A percentile compares a stretch with the other conserved stretches of the same genome.
Evolutionary conservation across 2,329 filamentous ascomycete genomes (phyloP).

Genomic region (Trichoderma lentiforme): DNA sequence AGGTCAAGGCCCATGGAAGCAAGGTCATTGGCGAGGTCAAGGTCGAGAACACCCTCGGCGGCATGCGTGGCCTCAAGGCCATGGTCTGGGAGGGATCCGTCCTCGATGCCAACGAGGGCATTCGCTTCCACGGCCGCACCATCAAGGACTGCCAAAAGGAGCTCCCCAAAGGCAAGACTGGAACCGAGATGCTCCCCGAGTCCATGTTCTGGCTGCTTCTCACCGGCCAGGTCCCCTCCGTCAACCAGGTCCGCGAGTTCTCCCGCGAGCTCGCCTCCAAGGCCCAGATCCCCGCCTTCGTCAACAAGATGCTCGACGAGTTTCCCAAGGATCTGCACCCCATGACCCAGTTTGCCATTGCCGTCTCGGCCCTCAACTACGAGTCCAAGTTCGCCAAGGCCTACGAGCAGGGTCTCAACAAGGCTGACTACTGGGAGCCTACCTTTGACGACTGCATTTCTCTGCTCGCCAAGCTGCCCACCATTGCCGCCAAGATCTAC

Average conservation of each 20-base stretch:
- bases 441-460: conserved; percentile 95
- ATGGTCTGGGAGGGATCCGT: conserved; percentile 99
- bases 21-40: conserved; percentile 90
- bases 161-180: conserved; percentile 85
- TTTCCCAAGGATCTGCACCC: conserved; percentile 91
- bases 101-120: conserved; percentile 93
- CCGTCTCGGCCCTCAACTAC: conserved; percentile 93
- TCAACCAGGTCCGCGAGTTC: conserved; percentile 74
- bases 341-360: conserved; percentile 97
- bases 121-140: conserved; percentile 94
- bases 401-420: conserved; percentile 86
- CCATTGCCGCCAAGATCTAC: conserved; percentile 96
- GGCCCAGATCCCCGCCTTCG: conserved; percentile 75
- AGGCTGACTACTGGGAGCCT: conserved; percentile 98
- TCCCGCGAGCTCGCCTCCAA: conserved; percentile 86
- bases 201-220: conserved; percentile 99
- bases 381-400: conserved; percentile 90
- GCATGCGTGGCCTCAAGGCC: conserved; percentile 95
- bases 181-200: conserved; percentile 96
- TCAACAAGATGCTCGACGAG: conserved; percentile 81
- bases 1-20: conserved; percentile 80
- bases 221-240: conserved; percentile 86
- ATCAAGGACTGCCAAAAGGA: conserved; percentile 97
- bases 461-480: conserved; percentile 91
- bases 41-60: conserved; percentile 89